Base-by-base conservation (phyloP, 2,329 filamentous ascomycete genomes). In the Sarocladiaceae sp. region DNA sequence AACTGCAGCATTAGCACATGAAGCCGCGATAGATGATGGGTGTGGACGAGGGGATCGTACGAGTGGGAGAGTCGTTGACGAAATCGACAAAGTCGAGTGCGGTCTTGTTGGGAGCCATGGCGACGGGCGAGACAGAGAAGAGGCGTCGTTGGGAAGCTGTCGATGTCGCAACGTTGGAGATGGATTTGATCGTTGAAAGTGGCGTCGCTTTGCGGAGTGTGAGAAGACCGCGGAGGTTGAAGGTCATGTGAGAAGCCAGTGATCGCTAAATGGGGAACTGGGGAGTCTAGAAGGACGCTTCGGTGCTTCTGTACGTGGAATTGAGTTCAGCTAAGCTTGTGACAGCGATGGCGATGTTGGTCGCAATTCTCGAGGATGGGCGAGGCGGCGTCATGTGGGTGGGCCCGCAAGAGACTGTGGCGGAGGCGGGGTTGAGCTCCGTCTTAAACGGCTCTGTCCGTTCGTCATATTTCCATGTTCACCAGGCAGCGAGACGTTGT, bases 51-150 rank as follows among this genome's bases (percentile, higher is more conserved):
- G 40, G n/a, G 29, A 10, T 59, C 80, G 55, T 75, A 95, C 90
- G 91, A 44, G 90, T 95, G 11, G 93, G 93, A 47, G 90, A 96
- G 51, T 83, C 86, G 67, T 96, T 95, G 63, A 96, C 83, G 69
- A 95, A 96, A 67, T 88, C 84, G 60, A 95, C 69, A 65, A 96
- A 95, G 72, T 94, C 88, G 66, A 85, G 70, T 45, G 87, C 87
- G 44, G 78, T 66, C 53, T 72, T 63, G 27, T 71, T 69, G 42
- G 73, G 69, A 40, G 73, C 67, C 76, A 79, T 79, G 55, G 48
- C 65, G 58, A 51, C 51, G 47, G 55, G 41, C 1, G 62, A 56
- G 33, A 60, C 59, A 43, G 56, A 59, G 51, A 63, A 58, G 44
- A 23, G 29, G 33, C 29, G 40, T 7, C 18, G 27, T 21, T 27